Evolutionary conservation across 305 asterid genomes (phyloP).

Genomic region (Withania somnifera): DNA sequence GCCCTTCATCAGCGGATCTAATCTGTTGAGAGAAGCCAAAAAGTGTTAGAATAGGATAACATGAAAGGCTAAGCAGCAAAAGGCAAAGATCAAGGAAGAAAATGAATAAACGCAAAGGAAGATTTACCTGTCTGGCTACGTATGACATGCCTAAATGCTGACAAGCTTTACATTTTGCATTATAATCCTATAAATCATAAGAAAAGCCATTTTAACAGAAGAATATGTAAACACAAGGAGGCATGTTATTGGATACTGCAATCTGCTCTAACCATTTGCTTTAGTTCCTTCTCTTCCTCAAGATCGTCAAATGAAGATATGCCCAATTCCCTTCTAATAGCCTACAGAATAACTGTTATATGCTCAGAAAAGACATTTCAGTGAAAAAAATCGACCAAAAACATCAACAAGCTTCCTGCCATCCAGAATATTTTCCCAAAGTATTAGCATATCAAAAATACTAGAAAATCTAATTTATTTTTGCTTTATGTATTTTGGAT

Average conservation of each 20-base stretch:
- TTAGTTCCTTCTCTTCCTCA: slow-evolving; percentile 78
- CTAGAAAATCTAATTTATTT: not conserved
- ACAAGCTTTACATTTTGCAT: slow-evolving; percentile 84
- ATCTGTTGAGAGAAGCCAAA: slow-evolving; percentile 30
- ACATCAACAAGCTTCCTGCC: not conserved
- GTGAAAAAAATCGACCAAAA: not conserved
- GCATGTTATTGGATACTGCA: not conserved
- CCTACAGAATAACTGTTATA: slow-evolving; percentile 27
- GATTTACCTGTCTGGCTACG: slow-evolving; percentile 74
- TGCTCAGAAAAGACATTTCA: not conserved
- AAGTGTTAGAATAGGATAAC: not conserved
- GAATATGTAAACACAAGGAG: not conserved
- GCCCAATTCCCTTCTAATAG: slow-evolving; percentile 70
- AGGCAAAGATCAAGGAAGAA: not conserved
- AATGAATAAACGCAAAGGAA: not conserved
- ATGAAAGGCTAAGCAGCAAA: not conserved
- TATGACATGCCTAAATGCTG: slow-evolving; percentile 75
- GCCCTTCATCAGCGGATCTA: slow-evolving; percentile 97
- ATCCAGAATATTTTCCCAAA: not conserved
- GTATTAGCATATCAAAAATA: not conserved
- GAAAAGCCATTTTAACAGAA: not conserved
- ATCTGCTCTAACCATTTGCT: slow-evolving; percentile 60
- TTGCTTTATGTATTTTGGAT: not conserved
- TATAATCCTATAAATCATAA: slow-evolving; percentile 51
- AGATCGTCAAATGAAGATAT: slow-evolving; percentile 57